phyloP scores from a whole-genome alignment of 2,329 filamentous ascomycete genomes.

The Verticillium longisporum region DNA sequence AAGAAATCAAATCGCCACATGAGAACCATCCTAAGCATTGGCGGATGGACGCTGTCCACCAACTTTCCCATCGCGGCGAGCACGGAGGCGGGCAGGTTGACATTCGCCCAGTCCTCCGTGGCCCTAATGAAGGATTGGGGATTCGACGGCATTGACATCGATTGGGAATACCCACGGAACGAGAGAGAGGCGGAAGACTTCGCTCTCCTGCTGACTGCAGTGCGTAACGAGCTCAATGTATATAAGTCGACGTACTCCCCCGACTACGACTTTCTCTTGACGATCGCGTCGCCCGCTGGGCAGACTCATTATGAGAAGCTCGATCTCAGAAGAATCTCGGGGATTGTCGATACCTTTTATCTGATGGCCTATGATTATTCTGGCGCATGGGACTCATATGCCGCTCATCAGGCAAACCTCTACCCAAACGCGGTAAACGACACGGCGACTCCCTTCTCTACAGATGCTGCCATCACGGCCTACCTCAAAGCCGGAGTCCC shows the following conservation, averaged over 20 bases:
- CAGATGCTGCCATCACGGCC: slow-evolving; percentile 59
- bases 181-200: slow-evolving; percentile 46
- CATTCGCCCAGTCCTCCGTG: slow-evolving; percentile 69
- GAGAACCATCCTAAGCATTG: slow-evolving; percentile 79
- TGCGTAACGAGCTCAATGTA: slow-evolving; percentile 50
- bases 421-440: slow-evolving; percentile 52
- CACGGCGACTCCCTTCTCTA: slow-evolving; percentile 69
- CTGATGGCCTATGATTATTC: slow-evolving; percentile 87
- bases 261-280: slow-evolving; percentile 54
- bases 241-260: slow-evolving; percentile 39
- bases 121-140: slow-evolving; percentile 73
- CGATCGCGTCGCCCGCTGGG: slow-evolving; percentile 58
- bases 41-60: slow-evolving; percentile 84
- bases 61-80: slow-evolving; percentile 73
- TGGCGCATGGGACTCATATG: slow-evolving; percentile 66
- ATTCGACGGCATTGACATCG: slow-evolving; percentile 63
- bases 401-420: slow-evolving; percentile 79
- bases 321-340: slow-evolving; percentile 35
- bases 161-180: slow-evolving; percentile 56
- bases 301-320: slow-evolving; percentile 55
- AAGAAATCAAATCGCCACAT: slow-evolving; percentile 77
- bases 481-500: slow-evolving; percentile 64
- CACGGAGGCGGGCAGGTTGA: slow-evolving; percentile 59
- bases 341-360: slow-evolving; percentile 51
- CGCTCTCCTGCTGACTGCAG: slow-evolving; percentile 50